Base-by-base conservation (phyloP, 1,284 basidiomycete genomes). In the Ustilago nuda region DNA sequence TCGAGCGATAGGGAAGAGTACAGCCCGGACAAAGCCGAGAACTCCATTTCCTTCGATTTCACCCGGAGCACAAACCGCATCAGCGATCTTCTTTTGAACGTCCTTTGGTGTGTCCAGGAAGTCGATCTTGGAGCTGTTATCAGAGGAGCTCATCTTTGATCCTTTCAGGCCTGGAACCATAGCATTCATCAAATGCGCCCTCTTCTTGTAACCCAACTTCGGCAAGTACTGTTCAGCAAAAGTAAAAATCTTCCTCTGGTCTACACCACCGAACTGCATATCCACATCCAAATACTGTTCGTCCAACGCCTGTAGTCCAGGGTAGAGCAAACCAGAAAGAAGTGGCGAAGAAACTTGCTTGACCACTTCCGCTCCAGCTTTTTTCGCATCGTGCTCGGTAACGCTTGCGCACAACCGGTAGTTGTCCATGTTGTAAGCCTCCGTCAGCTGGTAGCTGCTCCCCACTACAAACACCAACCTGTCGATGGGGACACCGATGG, bases 161-260 rank as follows among this genome's bases (percentile, higher is more conserved):
- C 96, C 96, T 13, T 89, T 88, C 53, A 99, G 90, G 46, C 97
- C 96, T 23, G 97, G 96, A 0, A 99, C 95, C 96, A 99, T 99
- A 15, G 90, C 89, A 88, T 98, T 99, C 96, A 99, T 99, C 41
- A 99, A 89, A 87, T 99, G 96, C 0, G 95, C 93, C 52, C 97
- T 93, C 87, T 98, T 98, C 57, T 89, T 88, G 88, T 98, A 99
- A 32, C 97, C 96, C 27, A 99, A 89, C 71, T 91, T 90, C 3
- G 96, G 97, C 60, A 99, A 91, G 89, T 94, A 95, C 83, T 93
- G 91, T 83, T 98, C 95, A 9, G 97, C 96, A 85, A 96, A 96
- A 37, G 94, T 98, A 87, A 99, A 99, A 87, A 99, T 99, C 88
- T 99, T 99, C 66, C 97, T 92, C 93, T 97, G 96, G 85, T 99